Conservation (phyloP, 2,329 filamentous ascomycete species). For the Colletotrichum horii region DNA sequence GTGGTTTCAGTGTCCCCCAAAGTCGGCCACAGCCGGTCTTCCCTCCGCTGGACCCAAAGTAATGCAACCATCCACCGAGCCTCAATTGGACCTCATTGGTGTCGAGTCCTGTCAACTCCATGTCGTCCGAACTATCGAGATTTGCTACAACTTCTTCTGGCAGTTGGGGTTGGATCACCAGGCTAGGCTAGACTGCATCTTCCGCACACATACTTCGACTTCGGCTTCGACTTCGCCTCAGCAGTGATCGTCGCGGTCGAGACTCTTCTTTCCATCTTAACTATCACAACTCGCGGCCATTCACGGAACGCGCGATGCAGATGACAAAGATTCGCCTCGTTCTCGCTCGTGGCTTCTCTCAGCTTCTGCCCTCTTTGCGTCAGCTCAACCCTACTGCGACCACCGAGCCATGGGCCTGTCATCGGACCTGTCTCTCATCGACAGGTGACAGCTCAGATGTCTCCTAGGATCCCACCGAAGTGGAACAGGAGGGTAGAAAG, state of each 20-base stretch:
- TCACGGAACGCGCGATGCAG: not conserved
- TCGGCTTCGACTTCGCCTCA: not conserved
- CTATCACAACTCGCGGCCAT: not conserved
- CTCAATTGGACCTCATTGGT: not conserved
- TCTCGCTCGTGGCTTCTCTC: not conserved
- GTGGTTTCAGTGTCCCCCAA: not conserved
- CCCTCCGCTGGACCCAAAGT: not conserved
- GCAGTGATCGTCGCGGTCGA: not conserved
- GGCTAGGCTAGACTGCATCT: not conserved
- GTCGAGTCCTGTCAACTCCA: not conserved
- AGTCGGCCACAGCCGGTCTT: not conserved
- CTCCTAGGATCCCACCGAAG: not conserved
- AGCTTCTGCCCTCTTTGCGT: not conserved
- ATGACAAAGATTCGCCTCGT: not conserved
- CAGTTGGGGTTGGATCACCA: not conserved
- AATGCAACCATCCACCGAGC: not conserved
- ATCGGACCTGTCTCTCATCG: not conserved
- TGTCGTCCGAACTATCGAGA: not conserved
- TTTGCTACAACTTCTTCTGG: not conserved
- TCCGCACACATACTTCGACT: not conserved
- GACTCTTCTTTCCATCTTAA: not conserved
- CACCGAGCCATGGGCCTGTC: not conserved
- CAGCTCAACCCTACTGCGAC: not conserved
- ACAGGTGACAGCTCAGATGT: constrained; percentile 11
- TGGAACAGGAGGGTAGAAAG: not conserved